Percentiles rank a stretch among this genome's conserved stretches.
These are phyloP conservation scores for Sporothrix pseudoabietina DNA, from an alignment of 2,329 filamentous ascomycete species.

Conservation along the genomic window DNA sequence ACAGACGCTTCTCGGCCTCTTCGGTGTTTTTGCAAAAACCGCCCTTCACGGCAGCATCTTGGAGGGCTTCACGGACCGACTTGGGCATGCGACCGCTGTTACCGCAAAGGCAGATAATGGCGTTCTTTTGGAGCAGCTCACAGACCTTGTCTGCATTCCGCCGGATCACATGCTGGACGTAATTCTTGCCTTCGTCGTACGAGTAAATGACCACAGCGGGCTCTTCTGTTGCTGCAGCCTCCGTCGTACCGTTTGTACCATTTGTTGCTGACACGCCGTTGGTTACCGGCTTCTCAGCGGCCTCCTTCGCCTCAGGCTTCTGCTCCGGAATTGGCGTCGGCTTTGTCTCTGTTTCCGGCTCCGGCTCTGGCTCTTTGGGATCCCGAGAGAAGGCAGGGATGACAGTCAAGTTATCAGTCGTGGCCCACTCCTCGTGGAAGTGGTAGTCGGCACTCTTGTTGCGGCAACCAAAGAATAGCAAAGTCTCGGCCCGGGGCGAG, in stretches of 20 bases:
- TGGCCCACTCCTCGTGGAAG: conserved; percentile 74
- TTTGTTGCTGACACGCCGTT: background rate
- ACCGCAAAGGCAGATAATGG: conserved; percentile 58
- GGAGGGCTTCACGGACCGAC: conserved; percentile 55
- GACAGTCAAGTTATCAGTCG: conserved; percentile 40
- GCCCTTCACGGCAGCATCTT: conserved; percentile 50
- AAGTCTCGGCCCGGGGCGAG: conserved; percentile 39
- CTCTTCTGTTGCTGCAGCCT: background rate
- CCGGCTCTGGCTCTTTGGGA: conserved; percentile 30
- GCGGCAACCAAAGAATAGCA: conserved; percentile 84
- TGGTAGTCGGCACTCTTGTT: conserved; percentile 76
- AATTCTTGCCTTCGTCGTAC: conserved; percentile 49
- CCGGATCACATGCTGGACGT: conserved; percentile 59
- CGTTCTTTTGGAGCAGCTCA: conserved; percentile 44
- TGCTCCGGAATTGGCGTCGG: background rate
- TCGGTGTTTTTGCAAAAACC: conserved; percentile 41
- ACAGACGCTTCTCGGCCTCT: conserved; percentile 43
- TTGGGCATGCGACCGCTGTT: conserved; percentile 61
- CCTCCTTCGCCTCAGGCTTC: background rate
- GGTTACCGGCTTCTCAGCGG: background rate
- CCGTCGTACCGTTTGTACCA: background rate
- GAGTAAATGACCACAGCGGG: conserved; percentile 1
- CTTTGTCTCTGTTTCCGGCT: background rate
- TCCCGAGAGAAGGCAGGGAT: conserved; percentile 55
- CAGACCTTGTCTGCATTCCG: conserved; percentile 46